Evolutionary conservation across 176 grass and related monocot species (phyloP), one percentile per base, ranked within the genome.

Genomic region (Aegilops umbellulata): DNA sequence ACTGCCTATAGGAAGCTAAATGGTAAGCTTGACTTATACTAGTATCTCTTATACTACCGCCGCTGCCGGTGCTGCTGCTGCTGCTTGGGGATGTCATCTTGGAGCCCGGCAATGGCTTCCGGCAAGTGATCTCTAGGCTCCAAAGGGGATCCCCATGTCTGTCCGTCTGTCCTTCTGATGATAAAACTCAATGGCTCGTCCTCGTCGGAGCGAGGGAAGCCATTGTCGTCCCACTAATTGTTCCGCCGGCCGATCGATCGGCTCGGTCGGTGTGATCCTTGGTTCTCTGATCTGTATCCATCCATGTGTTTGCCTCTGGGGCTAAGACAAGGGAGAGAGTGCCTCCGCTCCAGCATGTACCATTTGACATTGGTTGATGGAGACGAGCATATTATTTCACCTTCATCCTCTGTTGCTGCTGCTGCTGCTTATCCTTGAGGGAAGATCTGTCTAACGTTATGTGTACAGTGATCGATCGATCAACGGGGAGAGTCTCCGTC

Each of bases 21-120:
- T 87, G 85, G 81, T 87, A 87, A 92, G 91, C 83, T 93, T 93
- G 87, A 91, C 85, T 85, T 80, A 57, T 87, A 67, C 8, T 71
- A 73, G 20, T 88, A 84, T 70, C 11, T 87, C 32, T n/a, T 76
- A 77, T 88, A 69, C 80, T 75, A 49, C 74, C 84, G 31, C 42
- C 12, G 46, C 74, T 84, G 34, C 46, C 14, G 44, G 44, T 47
- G 44, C 3, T 47, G 46, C 14, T 46, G 42, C 65, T 83, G 10
- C 77, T 80, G 61, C 25, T 83, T 76, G 66, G 87, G 84, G 47
- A 78, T 58, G 20, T 87, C 67, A 65, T 79, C 74, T 82, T 31
- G 35, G 74, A 82, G 79, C 65, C 87, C 14, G 82, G 83, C 78
- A 64, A 76, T n/a, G 78, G 26, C 76, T 69, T 61, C 44, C 73